Evolutionary conservation across 371 early-diverging fungal species (phyloP), one percentile per base, ranked within the genome.

Genomic region (Actinomucor elegans): DNA sequence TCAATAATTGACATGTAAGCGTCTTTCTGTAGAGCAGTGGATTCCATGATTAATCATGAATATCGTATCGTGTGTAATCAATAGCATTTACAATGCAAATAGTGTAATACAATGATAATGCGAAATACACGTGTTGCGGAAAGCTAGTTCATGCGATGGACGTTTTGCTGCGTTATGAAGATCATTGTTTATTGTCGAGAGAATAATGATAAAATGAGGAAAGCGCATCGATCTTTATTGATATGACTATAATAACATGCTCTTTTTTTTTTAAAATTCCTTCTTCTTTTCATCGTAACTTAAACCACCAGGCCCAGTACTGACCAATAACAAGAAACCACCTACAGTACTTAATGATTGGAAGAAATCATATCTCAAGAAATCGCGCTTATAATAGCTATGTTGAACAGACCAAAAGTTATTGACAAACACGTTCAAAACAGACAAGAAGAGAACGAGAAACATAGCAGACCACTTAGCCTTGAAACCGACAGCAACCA

Each of bases 221-320:
- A 31, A 31, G n/a, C n/a, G n/a, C n/a, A n/a, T n/a, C n/a, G n/a
- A n/a, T n/a, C n/a, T n/a, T n/a, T n/a, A n/a, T n/a, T n/a, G n/a
- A n/a, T n/a, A 31, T 31, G 11, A 11, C 31, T 5, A 41, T 26
- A 12, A 12, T 6, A 0, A 24, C n/a, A n/a, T n/a, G n/a, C n/a
- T n/a, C n/a, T n/a, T n/a, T n/a, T n/a, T n/a, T 23, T n/a, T 24
- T 47, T 87, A 95, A 67, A 83, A 93, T 49, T 80, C 86, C 71
- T 97, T 97, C 81, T 97, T 97, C 85, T 96, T 96, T 75, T 96
- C 95, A 75, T 97, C 97, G 64, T 96, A 84, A 38, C 93, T 92
- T 62, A 89, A 79, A 44, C 86, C 88, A 57, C 96, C 97, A 18
- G 97, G 95, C 24, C 97, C 98, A 50, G 93, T 84, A 67, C 88